Evolutionary conservation across 73 alveolate genomes (phyloP).

Genomic region (Tetrahymena elliotti): DNA sequence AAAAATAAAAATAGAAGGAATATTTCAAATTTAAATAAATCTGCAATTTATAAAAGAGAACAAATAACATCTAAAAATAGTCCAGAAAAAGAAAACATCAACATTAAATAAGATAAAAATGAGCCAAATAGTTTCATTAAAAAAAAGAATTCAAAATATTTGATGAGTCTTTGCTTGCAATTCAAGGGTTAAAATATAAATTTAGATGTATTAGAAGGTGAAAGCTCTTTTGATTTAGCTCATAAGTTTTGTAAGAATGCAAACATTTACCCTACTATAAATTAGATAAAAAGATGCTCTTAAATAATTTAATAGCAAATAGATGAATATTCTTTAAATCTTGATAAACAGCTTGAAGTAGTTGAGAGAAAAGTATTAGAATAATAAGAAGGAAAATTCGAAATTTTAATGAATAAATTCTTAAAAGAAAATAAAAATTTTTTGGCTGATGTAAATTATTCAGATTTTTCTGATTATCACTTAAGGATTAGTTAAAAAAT

Average conservation of each 20-base stretch:
- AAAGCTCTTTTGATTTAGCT: not conserved
- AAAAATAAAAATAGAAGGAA: not conserved
- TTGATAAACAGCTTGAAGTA: not conserved
- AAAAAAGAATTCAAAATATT: not conserved
- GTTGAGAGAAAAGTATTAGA: not conserved
- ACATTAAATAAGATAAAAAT: not conserved
- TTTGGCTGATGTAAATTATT: not conserved
- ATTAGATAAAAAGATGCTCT: not conserved
- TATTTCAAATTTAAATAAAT: not conserved
- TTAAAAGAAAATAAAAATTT: not conserved
- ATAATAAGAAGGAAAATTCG: not conserved
- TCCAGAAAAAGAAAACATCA: not conserved
- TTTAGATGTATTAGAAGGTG: not conserved
- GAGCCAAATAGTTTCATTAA: not conserved
- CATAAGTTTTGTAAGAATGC: not conserved
- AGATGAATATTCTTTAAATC: not conserved
- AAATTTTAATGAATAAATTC: not conserved
- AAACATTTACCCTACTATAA: not conserved
- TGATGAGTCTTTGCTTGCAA: not conserved
- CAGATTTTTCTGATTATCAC: not conserved
- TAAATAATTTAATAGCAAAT: not conserved
- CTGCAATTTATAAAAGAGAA: not conserved
- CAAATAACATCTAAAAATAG: not conserved
- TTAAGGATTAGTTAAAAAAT: not conserved
- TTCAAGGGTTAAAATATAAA: not conserved